Evolutionary conservation across 129 eudicot species (phyloP).

Genomic region (Escallonia herrerae): DNA sequence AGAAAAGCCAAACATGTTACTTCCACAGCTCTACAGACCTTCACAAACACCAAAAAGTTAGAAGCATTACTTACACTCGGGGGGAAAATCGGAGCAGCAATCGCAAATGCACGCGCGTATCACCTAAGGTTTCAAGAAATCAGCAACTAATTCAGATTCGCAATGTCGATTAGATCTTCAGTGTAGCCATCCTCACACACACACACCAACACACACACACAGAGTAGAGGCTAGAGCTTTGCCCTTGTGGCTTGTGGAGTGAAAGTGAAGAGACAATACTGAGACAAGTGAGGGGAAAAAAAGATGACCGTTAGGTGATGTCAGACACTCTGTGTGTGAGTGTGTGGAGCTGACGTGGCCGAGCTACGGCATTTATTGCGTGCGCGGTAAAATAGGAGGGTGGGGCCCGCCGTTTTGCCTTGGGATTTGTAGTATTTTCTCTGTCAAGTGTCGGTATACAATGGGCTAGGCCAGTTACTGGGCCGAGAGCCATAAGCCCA

Average conservation of each 20-base stretch:
- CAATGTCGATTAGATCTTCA: slow-evolving; percentile 1
- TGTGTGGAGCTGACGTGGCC: background rate
- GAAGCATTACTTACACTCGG: background rate
- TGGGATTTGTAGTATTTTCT: slow-evolving; percentile 9
- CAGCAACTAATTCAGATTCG: slow-evolving; percentile 1
- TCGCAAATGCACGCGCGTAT: background rate
- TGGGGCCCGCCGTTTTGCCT: slow-evolving; percentile 4
- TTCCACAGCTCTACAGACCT: background rate
- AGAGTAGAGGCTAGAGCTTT: background rate
- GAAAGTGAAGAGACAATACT: slow-evolving; percentile 7
- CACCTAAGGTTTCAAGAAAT: slow-evolving; percentile 5
- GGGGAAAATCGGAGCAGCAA: background rate
- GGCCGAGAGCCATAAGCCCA: too few relatives aligned
- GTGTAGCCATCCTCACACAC: background rate
- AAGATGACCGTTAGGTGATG: slow-evolving; percentile 2
- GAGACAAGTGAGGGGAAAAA: background rate
- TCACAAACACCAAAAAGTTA: background rate
- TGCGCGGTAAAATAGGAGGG: slow-evolving; percentile 5
- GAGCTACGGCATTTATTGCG: slow-evolving; percentile 16
- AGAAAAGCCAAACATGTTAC: slow-evolving; percentile 79
- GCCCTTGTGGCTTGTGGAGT: background rate
- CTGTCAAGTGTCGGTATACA: background rate
- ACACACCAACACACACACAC: background rate
- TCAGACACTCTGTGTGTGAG: background rate
- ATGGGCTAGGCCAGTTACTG: too few relatives aligned